Evolutionary conservation across 805 yeast genomes (phyloP).

Genomic region (Wickerhamomyces hampshirensis): DNA sequence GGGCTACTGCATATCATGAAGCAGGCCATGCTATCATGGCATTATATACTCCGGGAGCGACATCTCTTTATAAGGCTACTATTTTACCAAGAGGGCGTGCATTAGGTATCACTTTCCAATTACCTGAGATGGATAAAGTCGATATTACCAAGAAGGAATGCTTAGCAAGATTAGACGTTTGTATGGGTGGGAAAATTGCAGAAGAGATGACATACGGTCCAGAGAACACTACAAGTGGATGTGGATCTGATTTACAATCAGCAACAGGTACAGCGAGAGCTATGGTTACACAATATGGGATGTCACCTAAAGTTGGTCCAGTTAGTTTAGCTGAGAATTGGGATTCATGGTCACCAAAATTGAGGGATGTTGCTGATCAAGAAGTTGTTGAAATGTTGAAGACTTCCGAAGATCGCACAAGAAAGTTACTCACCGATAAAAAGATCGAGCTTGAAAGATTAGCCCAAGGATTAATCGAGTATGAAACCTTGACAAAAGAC

Average conservation of each 20-base stretch:
- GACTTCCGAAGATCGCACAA: conserved; percentile 75
- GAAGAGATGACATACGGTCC: conserved; percentile 90
- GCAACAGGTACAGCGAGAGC: conserved; percentile 95
- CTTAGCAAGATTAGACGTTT: conserved; percentile 87
- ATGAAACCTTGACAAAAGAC: conserved; percentile 87
- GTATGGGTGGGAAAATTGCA: conserved; percentile 99
- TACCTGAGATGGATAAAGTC: conserved; percentile 97
- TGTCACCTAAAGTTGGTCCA: conserved; percentile 93
- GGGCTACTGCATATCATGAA: conserved; percentile 95
- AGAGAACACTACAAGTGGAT: conserved; percentile 92
- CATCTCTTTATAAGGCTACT: conserved; percentile 94
- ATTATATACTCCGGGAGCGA: conserved; percentile 88
- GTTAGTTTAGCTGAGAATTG: conserved; percentile 84
- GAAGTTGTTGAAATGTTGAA: conserved; percentile 78
- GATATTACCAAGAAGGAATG: conserved; percentile 90
- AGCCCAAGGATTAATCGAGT: conserved; percentile 91
- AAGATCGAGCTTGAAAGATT: conserved; percentile 72
- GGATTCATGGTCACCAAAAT: conserved; percentile 90
- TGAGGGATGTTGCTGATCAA: conserved; percentile 87
- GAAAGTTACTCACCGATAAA: conserved; percentile 56
- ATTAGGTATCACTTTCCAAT: conserved; percentile 92
- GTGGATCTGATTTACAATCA: conserved; percentile 82
- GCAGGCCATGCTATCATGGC: conserved; percentile 99
- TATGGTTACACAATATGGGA: conserved; percentile 95
- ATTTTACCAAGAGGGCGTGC: conserved; percentile 97